phyloP scores from a whole-genome alignment of 2,329 filamentous ascomycete genomes.

The Balansia obtecta region DNA sequence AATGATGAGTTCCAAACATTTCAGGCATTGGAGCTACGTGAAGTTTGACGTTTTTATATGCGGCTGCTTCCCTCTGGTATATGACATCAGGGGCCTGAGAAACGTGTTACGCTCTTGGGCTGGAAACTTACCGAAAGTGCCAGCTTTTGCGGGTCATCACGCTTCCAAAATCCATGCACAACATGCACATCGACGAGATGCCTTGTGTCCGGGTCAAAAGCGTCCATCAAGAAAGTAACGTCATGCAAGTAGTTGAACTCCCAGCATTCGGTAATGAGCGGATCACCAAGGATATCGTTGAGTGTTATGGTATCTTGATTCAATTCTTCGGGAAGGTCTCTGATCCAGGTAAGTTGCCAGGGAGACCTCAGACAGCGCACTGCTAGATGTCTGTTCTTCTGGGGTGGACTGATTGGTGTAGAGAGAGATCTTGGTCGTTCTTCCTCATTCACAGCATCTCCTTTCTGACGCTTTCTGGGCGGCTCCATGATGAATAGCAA shows the following conservation, averaged over 20 bases:
- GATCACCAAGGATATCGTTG: constrained; percentile 58
- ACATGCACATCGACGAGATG: constrained; percentile 39
- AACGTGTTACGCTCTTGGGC: background rate
- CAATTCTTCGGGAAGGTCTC: constrained; percentile 41
- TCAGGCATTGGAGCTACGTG: constrained; percentile 71
- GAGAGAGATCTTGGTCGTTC: constrained; percentile 15
- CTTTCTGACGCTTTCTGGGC: constrained; percentile 19
- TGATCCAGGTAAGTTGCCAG: constrained; percentile 58
- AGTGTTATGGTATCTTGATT: constrained; percentile 58
- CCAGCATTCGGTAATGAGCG: constrained; percentile 60
- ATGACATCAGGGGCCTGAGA: no score
- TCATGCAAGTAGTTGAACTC: constrained; percentile 58
- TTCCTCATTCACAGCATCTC: constrained; percentile 3
- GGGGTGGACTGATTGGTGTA: constrained; percentile 35
- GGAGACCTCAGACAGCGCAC: constrained; percentile 41
- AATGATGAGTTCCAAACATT: constrained; percentile 73
- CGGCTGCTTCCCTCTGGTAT: constrained; percentile 26
- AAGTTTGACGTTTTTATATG: constrained; percentile 55
- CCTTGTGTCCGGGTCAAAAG: constrained; percentile 39
- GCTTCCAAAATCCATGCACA: constrained; percentile 54
- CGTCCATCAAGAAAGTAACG: constrained; percentile 40
- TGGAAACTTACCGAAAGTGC: constrained; percentile 38
- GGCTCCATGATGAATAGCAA: constrained; percentile 16
- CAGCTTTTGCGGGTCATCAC: constrained; percentile 47
- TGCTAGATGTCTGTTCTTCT: constrained; percentile 16